Base-by-base conservation (phyloP, 257 asterid genomes). In the Henckelia pumila region DNA sequence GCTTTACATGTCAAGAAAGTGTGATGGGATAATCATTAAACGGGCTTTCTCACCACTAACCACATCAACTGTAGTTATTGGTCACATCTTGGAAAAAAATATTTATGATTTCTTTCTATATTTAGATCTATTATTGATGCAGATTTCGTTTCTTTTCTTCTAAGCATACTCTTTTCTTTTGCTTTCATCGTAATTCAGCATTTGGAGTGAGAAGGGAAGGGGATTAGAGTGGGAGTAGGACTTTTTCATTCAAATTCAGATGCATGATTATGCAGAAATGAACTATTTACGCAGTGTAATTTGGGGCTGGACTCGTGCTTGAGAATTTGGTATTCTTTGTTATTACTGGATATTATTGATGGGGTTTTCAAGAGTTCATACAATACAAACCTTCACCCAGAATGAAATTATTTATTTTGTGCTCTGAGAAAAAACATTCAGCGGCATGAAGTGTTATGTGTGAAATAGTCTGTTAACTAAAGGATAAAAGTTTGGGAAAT, bases 1-100 rank as follows among this genome's bases (percentile, higher is more conserved):
- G 68, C 61, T 65, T 80, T 66, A 56, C 57, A 26, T 63, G 64
- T 73, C 16, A 17, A 58, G 22, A 55, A 28, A 56, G 49, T 28
- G 26, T 23, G 70, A 21, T 28, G 14, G 66, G 60, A 49, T 56
- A 68, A 58, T 61, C 56, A 8, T 57, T 58, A 49, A 5, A 22
- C 61, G 47, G 67, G 37, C 60, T 6, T 47, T 65, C 53, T 47
- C 53, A 47, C 20, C 53, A 16, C 53, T 16, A 47, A 14, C 53
- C 53, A 14, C 19, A 47, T 14, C 19, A 47, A 16, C 53, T 40
- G 20, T 47, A 47, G 53, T 47, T 47, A 16, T 3, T 16, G 5
- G 20, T 47, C 53, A 1, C 53, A 4, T 47, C 7, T 47, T 47
- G 53, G 20, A 47, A 47, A 44, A 11, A 1, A 13, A 3, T 35